Base-by-base conservation (phyloP, 345 rosid species). In the Lepidium didymum region DNA sequence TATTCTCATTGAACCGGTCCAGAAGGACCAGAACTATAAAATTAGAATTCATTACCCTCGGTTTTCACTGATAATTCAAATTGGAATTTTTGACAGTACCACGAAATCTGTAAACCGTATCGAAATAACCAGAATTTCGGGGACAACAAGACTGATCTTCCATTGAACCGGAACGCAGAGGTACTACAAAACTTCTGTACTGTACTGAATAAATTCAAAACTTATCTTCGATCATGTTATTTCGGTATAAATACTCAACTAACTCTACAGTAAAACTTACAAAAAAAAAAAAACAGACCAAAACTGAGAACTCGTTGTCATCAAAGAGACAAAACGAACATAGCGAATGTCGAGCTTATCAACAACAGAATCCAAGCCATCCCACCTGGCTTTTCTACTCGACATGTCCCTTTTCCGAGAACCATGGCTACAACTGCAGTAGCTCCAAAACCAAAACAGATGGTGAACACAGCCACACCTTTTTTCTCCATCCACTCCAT, bases 401-500 rank as follows among this genome's bases (percentile, higher is more conserved):
- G 59, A 47, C 51, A 7, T 33, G 8, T 56, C 16, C 66, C 66
- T 18, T 38, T 64, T 4, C 76, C 68, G 2, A 74, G 49, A 36
- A 53, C 49, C 68, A 67, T 62, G 6, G 68, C 77, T 23, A 60
- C 10, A 67, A 67, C 62, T 15, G 92, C 92, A 0, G 85, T 44
- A 11, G 69, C 54, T 43, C 91, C 91, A 64, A 91, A 86, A 49
- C 74, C 63, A 11, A 88, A 67, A 70, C 91, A 82, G 56, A 81
- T 71, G 9, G 85, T 51, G 74, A 90, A 91, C 46, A 90, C 84
- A 41, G 57, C 58, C 14, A 87, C 78, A 34, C 88, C 86, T 86
- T 91, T 88, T 36, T 85, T 86, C 85, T 91, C 96, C 85, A 91
- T 74, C 5, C 80, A 85, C 18, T 29, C 74, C 63, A 88, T 87